Base-by-base conservation (phyloP, 176 grass and related monocot species). In the Olyra latifolia region DNA sequence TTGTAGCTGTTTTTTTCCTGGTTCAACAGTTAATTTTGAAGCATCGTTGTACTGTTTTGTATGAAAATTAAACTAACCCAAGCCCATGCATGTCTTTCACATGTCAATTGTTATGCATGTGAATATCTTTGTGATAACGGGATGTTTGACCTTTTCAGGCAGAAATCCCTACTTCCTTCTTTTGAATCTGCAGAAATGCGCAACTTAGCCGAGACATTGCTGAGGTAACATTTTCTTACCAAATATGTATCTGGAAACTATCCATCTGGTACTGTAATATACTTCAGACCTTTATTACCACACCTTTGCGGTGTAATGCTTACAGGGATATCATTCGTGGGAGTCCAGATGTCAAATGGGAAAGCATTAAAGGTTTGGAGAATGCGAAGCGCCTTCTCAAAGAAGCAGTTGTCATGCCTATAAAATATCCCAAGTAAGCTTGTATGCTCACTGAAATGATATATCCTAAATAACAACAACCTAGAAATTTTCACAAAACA, bases 371-470 rank as follows among this genome's bases (percentile, higher is more conserved):
- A 84, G 95, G 95, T 52, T 84, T 98, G 83, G 95, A 92, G 66
- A 92, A 81, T 86, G 92, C 90, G 17, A 98, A 98, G 81, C 73
- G 89, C 4, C 92, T 94, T 73, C 88, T 98, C 24, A 98, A 98
- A 86, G 95, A 94, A 87, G 95, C 92, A 76, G 95, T 98, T 78
- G 95, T 98, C 61, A 94, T 98, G 92, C 92, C 92, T 48, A 94
- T 98, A 70, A 98, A 98, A 83, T 98, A 98, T 80, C 95, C 95
- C 30, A 98, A 94, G 95, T 98, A 92, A 49, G 89, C 38, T 87
- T 75, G 6, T 48, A 20, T 84, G n/a, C 82, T 84, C 69, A 20
- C 40, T 70, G 35, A 69, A 70, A 80, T 75, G 46, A 53, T 74
- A 28, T 48, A 44, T 60, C 5, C 45, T 50, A 74, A 14, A 71